Evolutionary conservation across 2,329 filamentous ascomycete genomes (phyloP), one percentile per base, ranked within the genome.

Genomic region (Colletotrichum sp.): DNA sequence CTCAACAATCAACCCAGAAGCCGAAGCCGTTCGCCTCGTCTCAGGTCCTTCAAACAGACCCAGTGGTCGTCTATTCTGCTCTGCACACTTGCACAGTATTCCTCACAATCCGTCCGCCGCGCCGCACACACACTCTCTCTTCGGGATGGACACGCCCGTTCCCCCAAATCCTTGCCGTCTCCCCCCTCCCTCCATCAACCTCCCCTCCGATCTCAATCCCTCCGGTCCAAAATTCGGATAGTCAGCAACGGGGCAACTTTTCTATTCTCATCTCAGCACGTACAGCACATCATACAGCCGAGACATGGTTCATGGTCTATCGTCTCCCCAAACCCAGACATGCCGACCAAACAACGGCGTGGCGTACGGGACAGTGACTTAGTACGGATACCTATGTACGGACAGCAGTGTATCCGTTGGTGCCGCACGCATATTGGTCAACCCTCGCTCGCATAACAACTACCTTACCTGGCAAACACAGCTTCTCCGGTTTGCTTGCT

Each of bases 201-300:
- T 44, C 39, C 39, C 69, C 73, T 76, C 73, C 69, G 73, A 72
- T 76, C 63, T 52, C 39, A 76, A 76, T 72, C 57, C 59, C 65
- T 72, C 55, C 36, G 39, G 28, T 72, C 63, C 59, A 64, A 49
- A 68, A 59, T 64, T 76, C 34, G 57, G 34, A 68, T 68, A 71
- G 71, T 75, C 39, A 75, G 68, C 63, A 57, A 71, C 62, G 72
- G 67, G 68, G 62, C 62, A 71, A 62, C 62, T 62, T 64, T 73
- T 65, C 70, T 68, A 76, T 73, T 68, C 64, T 73, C 70, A 72
- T 68, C 70, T 59, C 73, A 68, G 64, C 26, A 68, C 59, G 32
- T 65, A 36, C 28, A 44, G 57, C 68, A 34, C 68, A 70, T 63
- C 68, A 70, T 63, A 70, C 68, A 71, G 39, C 12, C 68, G 44